Evolutionary conservation across 2,329 filamentous ascomycete species (phyloP).

Genomic region (Colletotrichum sp.): DNA sequence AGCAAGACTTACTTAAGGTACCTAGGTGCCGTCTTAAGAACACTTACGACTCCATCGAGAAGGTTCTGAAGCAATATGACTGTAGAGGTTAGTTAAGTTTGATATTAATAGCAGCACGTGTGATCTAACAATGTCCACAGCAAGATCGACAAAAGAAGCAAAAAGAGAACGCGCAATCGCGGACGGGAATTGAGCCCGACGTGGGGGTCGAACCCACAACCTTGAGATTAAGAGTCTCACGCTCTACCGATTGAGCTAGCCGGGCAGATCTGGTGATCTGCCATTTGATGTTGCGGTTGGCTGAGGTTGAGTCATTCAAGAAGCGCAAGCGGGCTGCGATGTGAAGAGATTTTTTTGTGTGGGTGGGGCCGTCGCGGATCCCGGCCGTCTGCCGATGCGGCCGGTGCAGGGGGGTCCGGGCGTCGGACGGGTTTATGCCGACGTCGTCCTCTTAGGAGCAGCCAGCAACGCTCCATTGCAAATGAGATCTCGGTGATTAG

Average conservation of each 20-base stretch:
- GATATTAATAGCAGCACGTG: too few relatives aligned
- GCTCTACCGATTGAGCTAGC: conserved; percentile 77
- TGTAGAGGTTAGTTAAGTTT: too few relatives aligned
- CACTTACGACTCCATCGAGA: too few relatives aligned
- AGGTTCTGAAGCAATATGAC: too few relatives aligned
- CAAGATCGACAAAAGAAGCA: neutral
- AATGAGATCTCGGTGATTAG: too few relatives aligned
- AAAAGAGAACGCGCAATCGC: conserved; percentile 9
- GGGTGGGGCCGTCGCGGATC: neutral
- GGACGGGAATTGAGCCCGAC: conserved; percentile 27
- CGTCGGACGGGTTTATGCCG: neutral
- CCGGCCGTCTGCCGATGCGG: neutral
- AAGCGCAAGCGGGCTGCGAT: neutral
- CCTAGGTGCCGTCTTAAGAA: too few relatives aligned
- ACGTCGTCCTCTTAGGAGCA: accelerated
- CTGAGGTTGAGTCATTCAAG: neutral
- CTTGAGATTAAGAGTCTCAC: conserved; percentile 66
- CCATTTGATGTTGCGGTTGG: neutral
- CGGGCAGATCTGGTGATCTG: neutral
- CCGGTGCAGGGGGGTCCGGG: neutral
- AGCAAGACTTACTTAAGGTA: too few relatives aligned
- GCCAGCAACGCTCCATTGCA: neutral
- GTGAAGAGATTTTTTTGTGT: neutral
- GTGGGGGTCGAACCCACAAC: conserved; percentile 28
- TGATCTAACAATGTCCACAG: too few relatives aligned